Conservation (phyloP, 2,329 filamentous ascomycete species). For the Aspergillus proliferans region DNA sequence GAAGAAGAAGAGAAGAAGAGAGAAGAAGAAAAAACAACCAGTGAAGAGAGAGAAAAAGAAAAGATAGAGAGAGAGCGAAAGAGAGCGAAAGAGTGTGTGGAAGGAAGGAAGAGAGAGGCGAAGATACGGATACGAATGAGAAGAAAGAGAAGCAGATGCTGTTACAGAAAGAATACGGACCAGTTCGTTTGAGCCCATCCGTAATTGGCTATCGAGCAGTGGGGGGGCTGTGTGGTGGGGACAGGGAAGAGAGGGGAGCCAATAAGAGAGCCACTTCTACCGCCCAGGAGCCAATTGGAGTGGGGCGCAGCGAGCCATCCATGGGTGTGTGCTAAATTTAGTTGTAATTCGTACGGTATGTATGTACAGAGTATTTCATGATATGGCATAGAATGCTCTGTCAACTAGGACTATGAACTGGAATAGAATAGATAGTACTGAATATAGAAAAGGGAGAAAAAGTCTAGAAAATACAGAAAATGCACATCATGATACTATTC, state of each 20-base stretch:
- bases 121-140: background rate
- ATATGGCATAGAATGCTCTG: too few relatives aligned
- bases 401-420: too few relatives aligned
- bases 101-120: conserved; percentile 6
- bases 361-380: too few relatives aligned
- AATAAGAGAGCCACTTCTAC: background rate
- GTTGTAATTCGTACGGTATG: background rate
- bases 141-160: conserved; percentile 6
- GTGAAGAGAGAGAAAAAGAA: conserved; percentile 11
- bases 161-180: conserved; percentile 2
- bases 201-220: background rate
- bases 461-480: too few relatives aligned
- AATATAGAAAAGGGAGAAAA: too few relatives aligned
- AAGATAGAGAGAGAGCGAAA: conserved; percentile 7
- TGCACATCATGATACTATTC: too few relatives aligned
- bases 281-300: background rate
- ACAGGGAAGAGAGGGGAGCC: too few relatives aligned
- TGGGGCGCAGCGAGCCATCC: background rate
- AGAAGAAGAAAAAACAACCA: conserved; percentile 7
- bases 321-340: background rate
- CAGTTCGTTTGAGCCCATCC: background rate
- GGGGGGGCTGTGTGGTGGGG: background rate
- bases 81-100: conserved; percentile 8
- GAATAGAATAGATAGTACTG: too few relatives aligned
- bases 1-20: conserved; percentile 9